Conservation (phyloP, 176 grass and related monocot species). For the Oryza glaberrima region DNA sequence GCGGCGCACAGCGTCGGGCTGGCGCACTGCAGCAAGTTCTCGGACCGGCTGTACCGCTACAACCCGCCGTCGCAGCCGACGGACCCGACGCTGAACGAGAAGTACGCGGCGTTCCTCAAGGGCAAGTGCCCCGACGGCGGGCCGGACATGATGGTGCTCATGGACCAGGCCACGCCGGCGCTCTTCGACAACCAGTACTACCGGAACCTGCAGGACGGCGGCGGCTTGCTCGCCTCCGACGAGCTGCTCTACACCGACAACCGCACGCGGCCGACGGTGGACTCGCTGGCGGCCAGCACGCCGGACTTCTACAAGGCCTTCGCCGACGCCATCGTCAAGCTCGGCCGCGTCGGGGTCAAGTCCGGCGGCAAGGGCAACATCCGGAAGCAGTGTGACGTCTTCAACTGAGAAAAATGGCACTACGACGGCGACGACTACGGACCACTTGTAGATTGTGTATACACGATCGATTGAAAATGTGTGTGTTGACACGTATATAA, state of each 20-base stretch:
- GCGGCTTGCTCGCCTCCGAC: constrained; percentile 66
- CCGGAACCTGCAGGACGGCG: constrained; percentile 71
- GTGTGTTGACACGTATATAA: not conserved
- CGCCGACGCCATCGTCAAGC: constrained; percentile 50
- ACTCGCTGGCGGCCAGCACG: constrained; percentile 54
- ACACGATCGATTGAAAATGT: constrained; percentile 7
- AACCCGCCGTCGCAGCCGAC: constrained; percentile 3
- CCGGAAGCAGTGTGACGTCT: constrained; percentile 61
- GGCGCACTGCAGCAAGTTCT: constrained; percentile 75
- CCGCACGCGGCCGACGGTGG: constrained; percentile 52
- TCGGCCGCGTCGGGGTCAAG: constrained; percentile 84
- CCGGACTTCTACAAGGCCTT: constrained; percentile 61
- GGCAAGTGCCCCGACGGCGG: constrained; percentile 47
- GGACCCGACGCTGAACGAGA: constrained; percentile 59
- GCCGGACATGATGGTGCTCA: constrained; percentile 45
- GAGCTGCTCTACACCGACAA: constrained; percentile 69
- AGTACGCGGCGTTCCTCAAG: constrained; percentile 59
- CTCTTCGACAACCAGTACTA: constrained; percentile 90
- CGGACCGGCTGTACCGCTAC: constrained; percentile 48
- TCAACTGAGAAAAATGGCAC: constrained; percentile 56
- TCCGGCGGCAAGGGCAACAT: constrained; percentile 68
- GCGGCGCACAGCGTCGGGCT: constrained; percentile 74
- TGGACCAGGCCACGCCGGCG: constrained; percentile 70
- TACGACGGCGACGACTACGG: not conserved
- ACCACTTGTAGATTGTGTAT: not conserved